A percentile compares a stretch with the other conserved stretches of the same genome.
These are phyloP conservation scores for Macrolepiota fuliginosa DNA, from an alignment of 768 basidiomycete species.

Conservation along the genomic window DNA sequence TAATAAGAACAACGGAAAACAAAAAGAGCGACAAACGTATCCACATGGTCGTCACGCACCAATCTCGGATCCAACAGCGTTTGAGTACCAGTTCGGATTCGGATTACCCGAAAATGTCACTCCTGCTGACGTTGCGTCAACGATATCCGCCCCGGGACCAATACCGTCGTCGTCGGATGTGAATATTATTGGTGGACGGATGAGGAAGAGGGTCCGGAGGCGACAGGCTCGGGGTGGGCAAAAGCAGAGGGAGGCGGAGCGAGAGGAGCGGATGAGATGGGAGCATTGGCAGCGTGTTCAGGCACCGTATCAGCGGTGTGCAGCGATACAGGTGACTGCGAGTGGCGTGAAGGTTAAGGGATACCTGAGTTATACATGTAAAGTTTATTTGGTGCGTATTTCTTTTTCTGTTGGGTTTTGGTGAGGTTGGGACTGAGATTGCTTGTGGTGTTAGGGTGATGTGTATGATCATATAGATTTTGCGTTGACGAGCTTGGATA, in stretches of 20 bases:
- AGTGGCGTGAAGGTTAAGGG: constrained; percentile 25
- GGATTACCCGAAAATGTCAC: too few species aligned
- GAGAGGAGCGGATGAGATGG: constrained; percentile 11
- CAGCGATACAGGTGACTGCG: too few species aligned
- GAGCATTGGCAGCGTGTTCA: constrained; percentile 18
- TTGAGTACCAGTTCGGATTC: too few species aligned
- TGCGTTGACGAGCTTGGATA: constrained; percentile 60
- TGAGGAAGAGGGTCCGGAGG: background rate
- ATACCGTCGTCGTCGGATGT: background rate
- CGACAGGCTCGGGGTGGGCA: background rate
- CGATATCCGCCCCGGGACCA: background rate
- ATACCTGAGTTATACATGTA: constrained; percentile 62
- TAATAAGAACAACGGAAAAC: background rate
- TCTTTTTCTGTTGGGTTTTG: background rate
- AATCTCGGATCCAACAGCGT: too few species aligned
- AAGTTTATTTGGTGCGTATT: constrained; percentile 57
- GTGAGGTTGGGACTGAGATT: background rate
- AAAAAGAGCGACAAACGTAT: background rate
- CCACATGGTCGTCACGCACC: background rate
- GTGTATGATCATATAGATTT: constrained; percentile 74
- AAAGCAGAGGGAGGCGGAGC: constrained; percentile 10
- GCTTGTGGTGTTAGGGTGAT: constrained; percentile 46
- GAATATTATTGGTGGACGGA: background rate
- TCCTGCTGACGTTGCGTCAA: background rate
- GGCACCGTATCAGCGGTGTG: too few species aligned